Base-by-base conservation (phyloP, 495 filamentous ascomycete genomes). In the Rostrohypoxylon terebratum region DNA sequence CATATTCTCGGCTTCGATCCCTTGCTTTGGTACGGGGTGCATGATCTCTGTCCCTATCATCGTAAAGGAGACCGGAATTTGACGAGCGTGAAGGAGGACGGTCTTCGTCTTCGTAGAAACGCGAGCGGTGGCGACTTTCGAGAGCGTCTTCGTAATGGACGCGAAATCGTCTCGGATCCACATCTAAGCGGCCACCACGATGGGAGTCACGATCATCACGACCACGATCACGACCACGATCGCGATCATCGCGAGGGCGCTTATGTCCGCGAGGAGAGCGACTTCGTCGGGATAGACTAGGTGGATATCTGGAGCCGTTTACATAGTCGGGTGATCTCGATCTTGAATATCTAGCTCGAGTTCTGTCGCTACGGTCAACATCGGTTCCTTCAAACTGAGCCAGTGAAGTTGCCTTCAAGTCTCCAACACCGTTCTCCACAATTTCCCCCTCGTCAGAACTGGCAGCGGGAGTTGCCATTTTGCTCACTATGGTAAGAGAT, bases 381-480 rank as follows among this genome's bases (percentile, higher is more conserved):
- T 83, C 84, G 82, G 80, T 82, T 85, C 79, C 72, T 69, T 83
- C 78, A 82, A 76, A 71, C 69, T 81, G 81, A 83, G 82, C 81
- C 84, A 84, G 83, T 83, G 83, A 76, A 85, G 82, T 82, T 86
- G 86, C 85, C 86, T 83, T 84, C 78, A 75, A 81, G 74, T 75
- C 89, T 85, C 89, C 89, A 81, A 83, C 86, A 81, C 76, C 75
- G 75, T 88, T 88, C 83, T 92, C 93, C 83, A 91, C 82, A 81
- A 97, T 94, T 88, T 97, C 94, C 82, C 94, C 94, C 84, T 97
- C 92, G 83, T 89, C 88, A 77, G 87, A 87, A 79, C 85, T 88
- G 71, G 81, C 81, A 77, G 81, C 81, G 77, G 86, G 85, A 78
- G 84, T 83, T 77, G 80, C 76, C 82, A 83, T 82, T 68, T 72